Conservation (phyloP, 495 filamentous ascomycete species). For the Margaritispora aquatica region DNA sequence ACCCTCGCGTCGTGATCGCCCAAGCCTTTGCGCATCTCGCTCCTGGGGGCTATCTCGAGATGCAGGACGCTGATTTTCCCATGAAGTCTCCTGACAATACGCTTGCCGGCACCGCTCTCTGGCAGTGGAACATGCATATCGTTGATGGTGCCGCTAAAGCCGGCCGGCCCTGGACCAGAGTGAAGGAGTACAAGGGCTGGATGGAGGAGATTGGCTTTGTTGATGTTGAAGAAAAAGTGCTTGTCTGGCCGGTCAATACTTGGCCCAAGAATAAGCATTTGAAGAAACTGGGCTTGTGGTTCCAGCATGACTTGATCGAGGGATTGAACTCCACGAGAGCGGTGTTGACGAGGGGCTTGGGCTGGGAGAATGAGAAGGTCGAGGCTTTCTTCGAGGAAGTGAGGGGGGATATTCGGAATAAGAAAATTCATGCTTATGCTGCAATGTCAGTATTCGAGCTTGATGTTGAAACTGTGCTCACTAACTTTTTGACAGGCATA, state of each 20-base stretch:
- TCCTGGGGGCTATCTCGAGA: slow-evolving; percentile 44
- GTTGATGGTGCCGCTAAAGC: slow-evolving; percentile 18
- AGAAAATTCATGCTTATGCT: slow-evolving; percentile 20
- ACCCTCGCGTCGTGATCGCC: neutral
- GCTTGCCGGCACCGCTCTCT: neutral
- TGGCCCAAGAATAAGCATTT: slow-evolving; percentile 36
- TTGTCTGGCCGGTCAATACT: slow-evolving; percentile 31
- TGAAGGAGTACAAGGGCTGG: slow-evolving; percentile 18
- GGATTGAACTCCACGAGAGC: slow-evolving; percentile 24
- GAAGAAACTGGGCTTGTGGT: slow-evolving; percentile 36
- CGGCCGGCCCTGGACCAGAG: neutral
- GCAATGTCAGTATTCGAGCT: slow-evolving; percentile 12
- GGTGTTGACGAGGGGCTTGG: slow-evolving; percentile 41
- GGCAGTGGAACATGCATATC: slow-evolving; percentile 29
- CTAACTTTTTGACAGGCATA: neutral
- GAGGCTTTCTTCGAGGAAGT: slow-evolving; percentile 15
- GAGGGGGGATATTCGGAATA: slow-evolving; percentile 21
- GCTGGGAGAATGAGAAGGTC: slow-evolving; percentile 31
- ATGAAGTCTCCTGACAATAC: slow-evolving; percentile 34
- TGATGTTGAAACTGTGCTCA: neutral
- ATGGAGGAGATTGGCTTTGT: slow-evolving; percentile 30
- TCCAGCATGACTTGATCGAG: slow-evolving; percentile 1
- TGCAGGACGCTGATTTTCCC: slow-evolving; percentile 31
- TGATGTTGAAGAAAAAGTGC: slow-evolving; percentile 21
- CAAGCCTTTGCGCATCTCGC: slow-evolving; percentile 22